phyloP scores from a whole-genome alignment of 2,329 filamentous ascomycete species.

The Ascomycota sp. region DNA sequence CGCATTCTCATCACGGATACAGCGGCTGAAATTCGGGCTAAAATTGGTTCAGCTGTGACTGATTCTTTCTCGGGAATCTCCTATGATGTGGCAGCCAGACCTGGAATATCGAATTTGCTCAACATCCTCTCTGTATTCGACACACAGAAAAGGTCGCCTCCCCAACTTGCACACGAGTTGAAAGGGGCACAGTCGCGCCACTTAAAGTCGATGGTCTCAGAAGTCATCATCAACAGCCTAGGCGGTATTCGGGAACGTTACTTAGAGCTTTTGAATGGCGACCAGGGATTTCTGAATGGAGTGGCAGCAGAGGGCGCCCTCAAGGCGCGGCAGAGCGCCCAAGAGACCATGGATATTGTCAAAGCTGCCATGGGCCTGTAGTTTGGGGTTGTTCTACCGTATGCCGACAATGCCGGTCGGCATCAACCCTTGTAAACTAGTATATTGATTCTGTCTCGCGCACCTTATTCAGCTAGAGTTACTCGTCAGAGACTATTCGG shows the following conservation, averaged over 20 bases:
- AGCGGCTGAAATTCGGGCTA: conserved; percentile 39
- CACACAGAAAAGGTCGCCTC: conserved; percentile 15
- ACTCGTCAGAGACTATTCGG: too few species aligned
- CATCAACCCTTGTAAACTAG: background rate
- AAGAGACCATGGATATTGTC: conserved; percentile 33
- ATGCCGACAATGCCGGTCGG: background rate
- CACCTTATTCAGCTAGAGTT: too few species aligned
- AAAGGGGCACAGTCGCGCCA: conserved; percentile 15
- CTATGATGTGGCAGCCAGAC: conserved; percentile 49
- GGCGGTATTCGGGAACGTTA: conserved; percentile 35
- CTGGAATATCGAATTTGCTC: conserved; percentile 75
- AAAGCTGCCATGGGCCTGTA: conserved; percentile 29
- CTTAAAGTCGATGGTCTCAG: conserved; percentile 33
- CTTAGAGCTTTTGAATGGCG: conserved; percentile 23
- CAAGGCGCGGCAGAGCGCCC: conserved; percentile 41
- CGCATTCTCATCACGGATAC: conserved; percentile 68
- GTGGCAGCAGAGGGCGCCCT: conserved; percentile 36
- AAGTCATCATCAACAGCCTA: conserved; percentile 32
- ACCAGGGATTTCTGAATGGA: conserved; percentile 31
- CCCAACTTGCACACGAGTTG: conserved; percentile 19
- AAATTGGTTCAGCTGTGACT: conserved; percentile 56
- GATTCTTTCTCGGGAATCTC: conserved; percentile 47
- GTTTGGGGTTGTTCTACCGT: background rate
- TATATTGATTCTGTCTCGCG: too few species aligned
- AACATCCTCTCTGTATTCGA: conserved; percentile 59